phyloP scores from a whole-genome alignment of 1,284 basidiomycete genomes.

The Wolfiporia cocos region DNA sequence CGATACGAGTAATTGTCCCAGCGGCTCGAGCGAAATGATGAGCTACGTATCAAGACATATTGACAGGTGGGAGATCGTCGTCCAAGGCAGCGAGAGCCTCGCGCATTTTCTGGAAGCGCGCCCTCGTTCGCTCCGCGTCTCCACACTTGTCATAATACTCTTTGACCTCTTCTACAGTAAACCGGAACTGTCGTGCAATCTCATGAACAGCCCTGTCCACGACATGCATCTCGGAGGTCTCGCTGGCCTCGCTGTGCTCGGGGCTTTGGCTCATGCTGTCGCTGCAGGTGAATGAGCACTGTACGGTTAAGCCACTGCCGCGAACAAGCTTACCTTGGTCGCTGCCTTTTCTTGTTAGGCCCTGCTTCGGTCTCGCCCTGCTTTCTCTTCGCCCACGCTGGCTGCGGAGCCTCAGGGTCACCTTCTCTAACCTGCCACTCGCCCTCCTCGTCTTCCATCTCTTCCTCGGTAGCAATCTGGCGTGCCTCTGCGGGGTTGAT shows the following conservation, averaged over 20 bases:
- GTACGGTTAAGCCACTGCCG: neutral
- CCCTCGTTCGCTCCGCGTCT: conserved; percentile 57
- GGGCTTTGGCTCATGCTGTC: conserved; percentile 3
- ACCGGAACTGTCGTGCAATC: conserved; percentile 59
- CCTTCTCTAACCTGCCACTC: conserved; percentile 66
- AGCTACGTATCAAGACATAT: no score
- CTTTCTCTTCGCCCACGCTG: conserved; percentile 62
- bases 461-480: conserved; percentile 26
- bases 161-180: conserved; percentile 66
- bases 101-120: conserved; percentile 61
- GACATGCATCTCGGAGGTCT: conserved; percentile 37
- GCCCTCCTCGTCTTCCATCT: conserved; percentile 49
- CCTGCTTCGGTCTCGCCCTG: conserved; percentile 30
- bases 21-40: no score
- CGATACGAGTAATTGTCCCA: no score
- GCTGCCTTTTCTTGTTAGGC: conserved; percentile 21
- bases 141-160: conserved; percentile 67
- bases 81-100: conserved; percentile 37
- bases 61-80: no score
- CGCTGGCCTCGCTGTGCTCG: neutral
- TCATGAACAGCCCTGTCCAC: conserved; percentile 55
- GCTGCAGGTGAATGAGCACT: neutral
- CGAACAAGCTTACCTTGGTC: conserved; percentile 21
- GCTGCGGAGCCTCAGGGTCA: conserved; percentile 40
- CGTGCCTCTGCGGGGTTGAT: conserved; percentile 19